Evolutionary conservation across 2,329 filamentous ascomycete species (phyloP).

Genomic region (Parascedosporium putredinis): DNA sequence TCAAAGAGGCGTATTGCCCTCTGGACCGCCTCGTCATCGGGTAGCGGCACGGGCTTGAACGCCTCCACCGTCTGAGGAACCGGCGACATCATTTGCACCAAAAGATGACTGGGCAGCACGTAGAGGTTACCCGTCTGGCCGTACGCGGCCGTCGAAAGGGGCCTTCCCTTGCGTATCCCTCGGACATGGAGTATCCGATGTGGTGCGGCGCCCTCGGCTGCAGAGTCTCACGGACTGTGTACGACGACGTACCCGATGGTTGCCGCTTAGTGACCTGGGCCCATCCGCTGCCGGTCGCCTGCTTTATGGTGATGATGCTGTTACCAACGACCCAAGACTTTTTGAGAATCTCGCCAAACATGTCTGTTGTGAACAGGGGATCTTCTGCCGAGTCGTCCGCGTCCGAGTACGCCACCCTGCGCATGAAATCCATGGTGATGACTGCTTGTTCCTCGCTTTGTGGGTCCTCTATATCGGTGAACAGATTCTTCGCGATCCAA

Average conservation of each 20-base stretch:
- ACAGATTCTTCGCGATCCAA: conserved; percentile 84
- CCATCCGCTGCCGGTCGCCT: conserved; percentile 55
- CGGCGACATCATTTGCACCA: conserved; percentile 59
- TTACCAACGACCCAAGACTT: conserved; percentile 65
- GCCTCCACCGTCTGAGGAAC: conserved; percentile 47
- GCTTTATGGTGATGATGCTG: conserved; percentile 64
- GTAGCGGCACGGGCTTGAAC: conserved; percentile 64
- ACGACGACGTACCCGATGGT: conserved; percentile 55
- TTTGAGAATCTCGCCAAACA: conserved; percentile 55
- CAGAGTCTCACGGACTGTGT: conserved; percentile 49
- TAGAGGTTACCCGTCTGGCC: conserved; percentile 33
- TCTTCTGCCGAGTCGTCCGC: conserved; percentile 65
- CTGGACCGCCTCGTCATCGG: conserved; percentile 55
- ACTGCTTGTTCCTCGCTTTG: conserved; percentile 82
- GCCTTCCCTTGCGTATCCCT: background rate
- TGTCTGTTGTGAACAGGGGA: conserved; percentile 51
- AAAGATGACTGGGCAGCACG: conserved; percentile 62
- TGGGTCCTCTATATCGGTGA: conserved; percentile 62
- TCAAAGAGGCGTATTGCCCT: conserved; percentile 77
- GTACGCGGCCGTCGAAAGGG: conserved; percentile 20
- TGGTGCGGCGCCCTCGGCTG: conserved; percentile 48
- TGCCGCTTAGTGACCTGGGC: conserved; percentile 63
- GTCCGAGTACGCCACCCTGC: conserved; percentile 76
- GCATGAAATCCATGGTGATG: conserved; percentile 92
- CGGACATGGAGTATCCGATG: conserved; percentile 25